These are phyloP conservation scores for Mycena galopus DNA, from an alignment of 768 basidiomycete species.

Conservation along the genomic window DNA sequence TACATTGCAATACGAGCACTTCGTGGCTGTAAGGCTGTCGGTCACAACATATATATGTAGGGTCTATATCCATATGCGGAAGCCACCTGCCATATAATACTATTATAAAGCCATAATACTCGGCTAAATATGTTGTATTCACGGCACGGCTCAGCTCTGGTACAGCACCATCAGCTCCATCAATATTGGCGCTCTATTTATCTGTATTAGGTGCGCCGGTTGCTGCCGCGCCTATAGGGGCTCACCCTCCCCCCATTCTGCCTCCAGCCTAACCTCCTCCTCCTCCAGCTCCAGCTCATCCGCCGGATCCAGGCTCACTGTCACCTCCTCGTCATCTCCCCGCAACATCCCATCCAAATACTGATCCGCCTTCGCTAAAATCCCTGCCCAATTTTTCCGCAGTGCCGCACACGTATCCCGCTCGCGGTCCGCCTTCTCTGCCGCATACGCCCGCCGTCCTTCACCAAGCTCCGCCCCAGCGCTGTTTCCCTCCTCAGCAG, in stretches of 20 bases:
- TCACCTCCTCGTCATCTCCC: background rate
- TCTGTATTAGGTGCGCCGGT: too few relatives aligned
- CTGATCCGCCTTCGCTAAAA: background rate
- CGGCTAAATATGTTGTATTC: too few relatives aligned
- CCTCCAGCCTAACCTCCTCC: background rate
- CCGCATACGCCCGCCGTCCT: background rate
- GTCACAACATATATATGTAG: too few relatives aligned
- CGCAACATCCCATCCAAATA: background rate
- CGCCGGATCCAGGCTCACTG: background rate
- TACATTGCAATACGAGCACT: background rate
- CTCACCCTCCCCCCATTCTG: too few relatives aligned
- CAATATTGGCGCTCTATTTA: too few relatives aligned
- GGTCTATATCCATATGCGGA: too few relatives aligned
- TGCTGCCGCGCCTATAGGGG: too few relatives aligned
- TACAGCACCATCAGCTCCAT: too few relatives aligned
- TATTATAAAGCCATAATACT: too few relatives aligned
- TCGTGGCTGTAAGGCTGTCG: too few relatives aligned
- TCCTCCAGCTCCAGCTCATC: constrained; percentile 1
- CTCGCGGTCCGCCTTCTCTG: background rate
- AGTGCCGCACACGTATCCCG: background rate
- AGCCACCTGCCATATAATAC: too few relatives aligned
- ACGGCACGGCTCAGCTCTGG: too few relatives aligned
- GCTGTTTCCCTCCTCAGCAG: background rate
- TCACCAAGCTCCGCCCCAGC: background rate
- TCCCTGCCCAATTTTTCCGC: background rate